A percentile compares a stretch with the other conserved stretches of the same genome.
These are phyloP conservation scores for Aspergillus candidus DNA, from an alignment of 2,329 filamentous ascomycete genomes.

Conservation along the genomic window DNA sequence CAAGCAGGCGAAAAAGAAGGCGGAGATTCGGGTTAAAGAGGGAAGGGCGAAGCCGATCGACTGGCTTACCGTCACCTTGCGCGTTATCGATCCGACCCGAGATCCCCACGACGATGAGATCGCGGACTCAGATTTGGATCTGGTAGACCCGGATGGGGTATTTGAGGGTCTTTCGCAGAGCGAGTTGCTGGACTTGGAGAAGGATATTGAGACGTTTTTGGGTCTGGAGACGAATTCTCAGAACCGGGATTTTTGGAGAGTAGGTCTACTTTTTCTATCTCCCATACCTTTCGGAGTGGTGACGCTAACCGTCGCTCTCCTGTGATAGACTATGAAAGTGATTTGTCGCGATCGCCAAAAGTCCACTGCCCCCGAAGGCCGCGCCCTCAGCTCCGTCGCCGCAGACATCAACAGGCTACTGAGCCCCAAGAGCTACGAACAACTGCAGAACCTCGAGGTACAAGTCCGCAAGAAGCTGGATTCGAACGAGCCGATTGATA, in stretches of 20 bases:
- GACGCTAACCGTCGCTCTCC: constrained; percentile 7
- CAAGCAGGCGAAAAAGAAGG: constrained; percentile 96
- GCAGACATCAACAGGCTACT: constrained; percentile 84
- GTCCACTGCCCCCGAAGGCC: constrained; percentile 59
- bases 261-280: constrained; percentile 27
- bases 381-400: constrained; percentile 74
- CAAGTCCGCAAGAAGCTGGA: constrained; percentile 82
- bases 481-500: constrained; percentile 87
- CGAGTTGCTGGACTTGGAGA: constrained; percentile 69
- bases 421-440: constrained; percentile 74
- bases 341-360: constrained; percentile 74
- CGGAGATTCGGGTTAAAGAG: constrained; percentile 87
- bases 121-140: constrained; percentile 66
- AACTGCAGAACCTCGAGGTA: constrained; percentile 77
- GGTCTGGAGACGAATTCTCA: constrained; percentile 69
- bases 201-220: constrained; percentile 74
- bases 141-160: constrained; percentile 74
- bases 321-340: constrained; percentile 63
- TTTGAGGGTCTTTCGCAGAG: constrained; percentile 64
- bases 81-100: constrained; percentile 78
- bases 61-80: constrained; percentile 83
- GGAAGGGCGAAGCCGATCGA: constrained; percentile 88
- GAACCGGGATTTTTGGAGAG: constrained; percentile 84
- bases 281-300: neutral
- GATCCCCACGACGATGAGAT: constrained; percentile 78